Evolutionary conservation across 139 green algal species (phyloP).

Genomic region (Haematococcus lacustris): DNA sequence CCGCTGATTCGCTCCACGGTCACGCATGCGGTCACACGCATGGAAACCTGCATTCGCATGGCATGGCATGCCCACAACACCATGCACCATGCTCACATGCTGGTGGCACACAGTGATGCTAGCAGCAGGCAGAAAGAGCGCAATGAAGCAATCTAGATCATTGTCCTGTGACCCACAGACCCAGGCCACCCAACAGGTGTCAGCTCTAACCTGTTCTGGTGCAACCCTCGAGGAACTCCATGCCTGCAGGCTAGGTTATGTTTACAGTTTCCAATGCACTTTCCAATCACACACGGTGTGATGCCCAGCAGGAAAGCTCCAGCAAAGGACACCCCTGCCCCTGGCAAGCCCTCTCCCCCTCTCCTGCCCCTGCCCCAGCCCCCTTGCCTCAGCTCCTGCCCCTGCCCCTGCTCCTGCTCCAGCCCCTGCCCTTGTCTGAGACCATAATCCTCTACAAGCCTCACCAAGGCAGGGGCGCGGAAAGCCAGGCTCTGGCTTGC

Average conservation of each 20-base stretch:
- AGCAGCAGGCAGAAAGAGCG: background rate
- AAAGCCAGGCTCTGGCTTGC: slow-evolving; percentile 60
- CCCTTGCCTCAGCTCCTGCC: background rate
- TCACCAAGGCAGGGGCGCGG: slow-evolving; percentile 8
- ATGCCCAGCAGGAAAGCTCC: too few relatives aligned
- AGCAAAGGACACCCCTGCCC: background rate
- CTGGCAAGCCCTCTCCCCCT: background rate
- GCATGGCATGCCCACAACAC: background rate
- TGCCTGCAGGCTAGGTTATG: too few relatives aligned
- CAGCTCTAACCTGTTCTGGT: too few relatives aligned
- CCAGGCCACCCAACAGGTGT: background rate
- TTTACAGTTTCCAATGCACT: too few relatives aligned
- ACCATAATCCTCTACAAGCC: background rate
- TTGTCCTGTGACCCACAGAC: too few relatives aligned
- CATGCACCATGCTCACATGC: background rate
- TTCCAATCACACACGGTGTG: background rate
- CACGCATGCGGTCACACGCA: background rate
- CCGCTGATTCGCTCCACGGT: background rate
- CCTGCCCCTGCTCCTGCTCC: background rate
- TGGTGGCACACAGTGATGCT: background rate
- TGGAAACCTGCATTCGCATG: background rate
- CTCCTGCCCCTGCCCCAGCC: background rate
- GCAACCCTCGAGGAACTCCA: too few relatives aligned
- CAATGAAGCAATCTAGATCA: background rate
- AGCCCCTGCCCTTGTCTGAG: background rate